Conservation (phyloP, 2,329 filamentous ascomycete genomes). For the Colletotrichum paranaense region DNA sequence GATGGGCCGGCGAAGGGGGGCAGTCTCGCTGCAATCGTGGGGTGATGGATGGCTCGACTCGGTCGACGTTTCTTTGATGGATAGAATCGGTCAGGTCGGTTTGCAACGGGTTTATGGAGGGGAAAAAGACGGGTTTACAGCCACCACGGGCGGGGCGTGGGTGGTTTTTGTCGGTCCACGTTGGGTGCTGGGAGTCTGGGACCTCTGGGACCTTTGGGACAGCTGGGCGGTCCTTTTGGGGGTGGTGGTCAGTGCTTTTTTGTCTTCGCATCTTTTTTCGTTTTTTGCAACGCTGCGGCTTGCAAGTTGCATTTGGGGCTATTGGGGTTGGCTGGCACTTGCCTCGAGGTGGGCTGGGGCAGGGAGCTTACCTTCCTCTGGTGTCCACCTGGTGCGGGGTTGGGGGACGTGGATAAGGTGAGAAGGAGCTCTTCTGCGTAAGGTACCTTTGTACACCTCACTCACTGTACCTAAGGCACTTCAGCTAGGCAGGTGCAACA, state of each 20-base stretch:
- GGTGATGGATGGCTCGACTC: slow-evolving; percentile 30
- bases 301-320: neutral
- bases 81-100: slow-evolving; percentile 40
- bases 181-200: neutral
- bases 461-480: neutral
- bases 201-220: too few species aligned
- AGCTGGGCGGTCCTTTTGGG: neutral
- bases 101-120: slow-evolving; percentile 45
- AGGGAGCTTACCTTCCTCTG: neutral
- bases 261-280: neutral
- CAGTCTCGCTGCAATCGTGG: slow-evolving; percentile 31
- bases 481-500: neutral
- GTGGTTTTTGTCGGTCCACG: slow-evolving; percentile 23
- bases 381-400: neutral
- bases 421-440: neutral
- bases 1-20: slow-evolving; percentile 29
- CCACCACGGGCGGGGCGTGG: slow-evolving; percentile 32
- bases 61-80: slow-evolving; percentile 31
- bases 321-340: neutral
- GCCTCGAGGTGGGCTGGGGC: neutral
- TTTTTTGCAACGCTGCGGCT: neutral
- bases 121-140: slow-evolving; percentile 34
- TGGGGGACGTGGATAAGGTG: slow-evolving; percentile 14
- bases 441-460: too few species aligned
- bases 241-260: slow-evolving; percentile 7